Evolutionary conservation across 768 basidiomycete genomes (phyloP), one percentile per base, ranked within the genome.

Genomic region (Guyanaporus albipodus): DNA sequence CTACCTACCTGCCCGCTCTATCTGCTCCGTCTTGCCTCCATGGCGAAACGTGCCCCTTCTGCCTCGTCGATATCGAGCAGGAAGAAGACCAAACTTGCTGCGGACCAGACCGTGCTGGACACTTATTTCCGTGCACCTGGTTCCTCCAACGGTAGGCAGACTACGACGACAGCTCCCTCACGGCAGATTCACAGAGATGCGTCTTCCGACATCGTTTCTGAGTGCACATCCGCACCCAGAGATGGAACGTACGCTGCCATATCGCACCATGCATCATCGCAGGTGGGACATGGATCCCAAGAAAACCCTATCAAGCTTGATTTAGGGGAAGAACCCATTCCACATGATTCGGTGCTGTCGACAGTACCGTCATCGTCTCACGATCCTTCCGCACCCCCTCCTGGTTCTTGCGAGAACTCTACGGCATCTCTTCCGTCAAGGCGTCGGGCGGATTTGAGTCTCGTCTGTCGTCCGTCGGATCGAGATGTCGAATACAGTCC

Each of bases 401-500:
- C 22, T 37, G 52, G 34, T 31, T 12, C 36, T 45, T 21, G 48
- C 55, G 40, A 42, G 40, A 48, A n/a, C 14, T 1, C 19, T 27
- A 47, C 44, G 48, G 50, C 49, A 44, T 37, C 39, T 18, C 39
- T 47, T 46, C 40, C 42, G 37, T 48, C 42, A 38, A 40, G 11
- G 8, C 29, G 37, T 40, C 49, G 8, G 27, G 37, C 50, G 12
- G 22, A 50, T 39, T 31, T 49, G 36, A 45, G 21, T 43, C 56
- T 58, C 36, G 32, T 55, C 41, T 42, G 50, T 50, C 59, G 55
- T 61, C 61, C 58, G 52, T 49, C 49, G 36, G 58, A 57, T 55
- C 50, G 44, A 34, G 42, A 54, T 55, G 38, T 57, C 27, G 43
- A 59, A 58, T 70, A 67, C 59, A 50, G 53, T 45, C 59, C 58